Percentiles rank a stretch among this genome's conserved stretches.
Evolutionary conservation across 805 yeast genomes (phyloP).

Genomic region (Lipomyces spencermartinsiae): DNA sequence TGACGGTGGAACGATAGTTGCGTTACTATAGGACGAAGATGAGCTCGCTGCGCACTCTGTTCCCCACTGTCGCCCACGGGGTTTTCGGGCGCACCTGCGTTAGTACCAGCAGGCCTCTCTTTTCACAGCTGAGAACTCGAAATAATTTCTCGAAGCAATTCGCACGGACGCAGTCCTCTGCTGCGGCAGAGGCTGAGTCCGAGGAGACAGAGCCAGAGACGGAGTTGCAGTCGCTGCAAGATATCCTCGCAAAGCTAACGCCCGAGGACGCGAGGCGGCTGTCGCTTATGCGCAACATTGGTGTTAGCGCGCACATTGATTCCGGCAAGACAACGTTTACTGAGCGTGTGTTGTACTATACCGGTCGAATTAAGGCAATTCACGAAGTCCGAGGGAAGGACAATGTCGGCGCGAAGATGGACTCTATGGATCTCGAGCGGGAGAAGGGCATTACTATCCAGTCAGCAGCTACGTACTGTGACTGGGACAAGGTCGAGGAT

Average conservation of each 20-base stretch:
- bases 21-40: background rate
- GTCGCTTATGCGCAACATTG: constrained; percentile 82
- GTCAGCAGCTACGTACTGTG: constrained; percentile 97
- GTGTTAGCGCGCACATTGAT: constrained; percentile 97
- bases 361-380: constrained; percentile 95
- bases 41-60: constrained; percentile 11
- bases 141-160: background rate
- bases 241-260: constrained; percentile 44
- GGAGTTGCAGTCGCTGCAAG: constrained; percentile 28
- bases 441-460: constrained; percentile 99
- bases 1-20: background rate
- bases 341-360: constrained; percentile 93
- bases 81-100: background rate
- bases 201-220: background rate
- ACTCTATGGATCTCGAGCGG: constrained; percentile 97
- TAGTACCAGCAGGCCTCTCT: background rate
- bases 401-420: constrained; percentile 99
- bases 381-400: constrained; percentile 94
- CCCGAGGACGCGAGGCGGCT: constrained; percentile 52
- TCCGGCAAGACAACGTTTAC: constrained; percentile 98
- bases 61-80: background rate
- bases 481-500: constrained; percentile 62
- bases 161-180: constrained; percentile 43
- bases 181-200: constrained; percentile 22
- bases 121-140: background rate